These are phyloP conservation scores for Eutreptiella sp. DNA, from an alignment of 208 protist species.

Conservation along the genomic window DNA sequence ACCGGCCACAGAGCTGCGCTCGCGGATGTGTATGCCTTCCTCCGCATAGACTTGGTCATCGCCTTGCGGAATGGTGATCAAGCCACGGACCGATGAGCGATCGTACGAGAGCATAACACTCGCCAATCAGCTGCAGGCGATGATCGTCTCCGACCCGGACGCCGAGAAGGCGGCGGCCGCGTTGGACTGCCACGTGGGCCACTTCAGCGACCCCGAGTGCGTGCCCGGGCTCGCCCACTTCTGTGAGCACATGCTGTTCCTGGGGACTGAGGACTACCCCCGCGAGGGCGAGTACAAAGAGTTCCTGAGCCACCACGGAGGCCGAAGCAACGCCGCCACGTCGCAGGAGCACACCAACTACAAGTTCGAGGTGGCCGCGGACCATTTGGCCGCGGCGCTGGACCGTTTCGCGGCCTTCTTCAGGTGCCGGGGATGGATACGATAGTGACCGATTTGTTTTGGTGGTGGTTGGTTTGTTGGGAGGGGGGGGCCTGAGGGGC, in stretches of 20 bases:
- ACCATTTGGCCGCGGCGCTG: conserved; percentile 33
- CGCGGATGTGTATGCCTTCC: no score
- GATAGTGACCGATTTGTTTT: no score
- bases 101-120: conserved; percentile 9
- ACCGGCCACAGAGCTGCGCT: no score
- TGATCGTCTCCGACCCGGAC: conserved; percentile 18
- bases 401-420: conserved; percentile 53
- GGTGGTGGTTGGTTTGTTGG: no score
- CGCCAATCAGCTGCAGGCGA: conserved; percentile 10
- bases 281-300: conserved; percentile 40
- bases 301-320: conserved; percentile 12
- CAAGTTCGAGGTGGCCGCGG: conserved; percentile 40
- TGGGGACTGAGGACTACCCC: conserved; percentile 50
- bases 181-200: conserved; percentile 10
- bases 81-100: conserved; percentile 5
- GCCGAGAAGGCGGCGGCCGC: conserved; percentile 10
- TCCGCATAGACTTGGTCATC: no score
- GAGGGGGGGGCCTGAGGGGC: no score
- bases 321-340: conserved; percentile 42
- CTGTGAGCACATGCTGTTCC: conserved; percentile 44
- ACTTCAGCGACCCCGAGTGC: conserved; percentile 16
- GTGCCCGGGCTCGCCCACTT: conserved; percentile 32
- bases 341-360: conserved; percentile 42
- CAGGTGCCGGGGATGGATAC: no score
- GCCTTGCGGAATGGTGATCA: no score